Conservation (phyloP, 2,329 filamentous ascomycete genomes). For the Fusarium praegraminearum region DNA sequence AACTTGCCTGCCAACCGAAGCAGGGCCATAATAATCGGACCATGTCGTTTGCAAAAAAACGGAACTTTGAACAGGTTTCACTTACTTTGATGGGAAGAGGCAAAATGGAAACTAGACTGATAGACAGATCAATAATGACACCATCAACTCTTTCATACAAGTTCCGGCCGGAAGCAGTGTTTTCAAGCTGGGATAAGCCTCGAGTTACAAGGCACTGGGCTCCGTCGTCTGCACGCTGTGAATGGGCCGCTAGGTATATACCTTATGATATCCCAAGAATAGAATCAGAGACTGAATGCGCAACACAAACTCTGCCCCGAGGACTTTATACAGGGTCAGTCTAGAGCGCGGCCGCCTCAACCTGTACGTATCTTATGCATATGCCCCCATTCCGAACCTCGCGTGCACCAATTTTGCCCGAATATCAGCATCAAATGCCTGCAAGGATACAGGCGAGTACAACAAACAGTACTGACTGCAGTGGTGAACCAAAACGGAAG, state of each 20-base stretch:
- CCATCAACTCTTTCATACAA: not conserved
- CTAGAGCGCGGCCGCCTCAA: constrained; percentile 18
- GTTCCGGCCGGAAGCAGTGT: not conserved
- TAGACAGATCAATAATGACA: not conserved
- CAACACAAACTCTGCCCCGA: not conserved
- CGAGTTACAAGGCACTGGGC: not conserved
- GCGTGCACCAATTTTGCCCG: not conserved
- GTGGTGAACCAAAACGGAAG: constrained; percentile 33
- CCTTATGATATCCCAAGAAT: not conserved
- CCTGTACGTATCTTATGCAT: not conserved
- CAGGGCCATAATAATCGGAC: not conserved
- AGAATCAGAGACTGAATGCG: not conserved
- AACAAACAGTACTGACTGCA: constrained; percentile 1
- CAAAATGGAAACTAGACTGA: not conserved
- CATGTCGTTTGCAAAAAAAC: not conserved
- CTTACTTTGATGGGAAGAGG: not conserved
- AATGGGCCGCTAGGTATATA: not conserved
- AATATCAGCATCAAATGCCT: constrained; percentile 4
- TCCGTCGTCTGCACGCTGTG: not conserved
- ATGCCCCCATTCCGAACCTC: not conserved
- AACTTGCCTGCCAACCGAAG: not conserved
- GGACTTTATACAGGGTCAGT: not conserved
- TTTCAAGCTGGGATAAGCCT: not conserved
- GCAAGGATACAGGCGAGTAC: constrained; percentile 16
- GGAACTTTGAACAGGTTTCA: not conserved